Evolutionary conservation across 148 eudicot species (phyloP), one percentile per base, ranked within the genome.

Genomic region (Limonium bicolor): DNA sequence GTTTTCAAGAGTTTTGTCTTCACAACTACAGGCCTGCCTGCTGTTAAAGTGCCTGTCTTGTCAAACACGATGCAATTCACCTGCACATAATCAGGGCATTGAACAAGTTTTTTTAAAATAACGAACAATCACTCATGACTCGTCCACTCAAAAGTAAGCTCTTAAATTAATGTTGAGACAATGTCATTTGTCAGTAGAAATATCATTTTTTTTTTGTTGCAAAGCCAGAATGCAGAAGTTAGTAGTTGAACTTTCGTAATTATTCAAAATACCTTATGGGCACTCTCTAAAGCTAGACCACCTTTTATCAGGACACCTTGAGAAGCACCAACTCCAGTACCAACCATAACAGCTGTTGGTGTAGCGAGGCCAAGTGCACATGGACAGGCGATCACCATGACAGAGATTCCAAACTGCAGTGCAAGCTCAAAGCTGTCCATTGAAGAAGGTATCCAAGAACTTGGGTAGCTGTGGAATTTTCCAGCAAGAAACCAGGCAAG

Each of bases 341-440:
- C 99, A 69, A 92, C 99, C 99, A 92, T 92, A 42, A 92, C 95
- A 41, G 99, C 99, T n/a, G 99, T 92, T 7, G 95, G 99, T 29
- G 99, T 92, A 29, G 99, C 99, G 67, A 92, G 64, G 46, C 99
- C 99, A n/a, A 92, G 71, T 36, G 99, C 95, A 69, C 99, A 92
- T 3, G 95, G 99, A 50, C 99, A 92, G 1, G 99, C 99, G 48
- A 92, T 85, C 51, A 92, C 99, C 99, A 92, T 81, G 25, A 92
- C 95, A 28, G 99, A 78, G 16, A 92, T 92, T 26, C 99, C 94
- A 71, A 92, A 85, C 56, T 92, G 88, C 10, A 92, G 68, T 27
- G 99, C 99, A 56, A 92, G 88, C 63, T 92, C 71, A 52, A 92
- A 85, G 60, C 82, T 67, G 57, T 92, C 95, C 94, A 92, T 85